Percentiles rank a stretch among this genome's conserved stretches.
phyloP scores from a whole-genome alignment of 192 early-diverging fungal species.

The Backusella westeae region DNA sequence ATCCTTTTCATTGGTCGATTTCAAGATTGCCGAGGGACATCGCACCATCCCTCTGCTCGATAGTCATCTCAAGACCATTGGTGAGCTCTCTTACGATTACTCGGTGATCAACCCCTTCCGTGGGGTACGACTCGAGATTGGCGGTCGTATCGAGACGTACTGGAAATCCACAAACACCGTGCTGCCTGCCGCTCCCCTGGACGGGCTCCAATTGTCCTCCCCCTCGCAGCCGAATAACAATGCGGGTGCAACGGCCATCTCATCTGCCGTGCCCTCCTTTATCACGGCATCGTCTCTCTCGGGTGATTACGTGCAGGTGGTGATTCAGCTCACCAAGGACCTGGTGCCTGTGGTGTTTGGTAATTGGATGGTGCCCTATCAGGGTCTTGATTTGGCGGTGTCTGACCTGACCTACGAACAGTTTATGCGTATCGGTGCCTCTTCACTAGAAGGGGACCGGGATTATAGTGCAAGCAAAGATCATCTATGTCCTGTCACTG shows the following conservation, averaged over 20 bases:
- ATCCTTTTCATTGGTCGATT: slow-evolving; percentile 51
- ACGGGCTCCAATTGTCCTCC: slow-evolving; percentile 20
- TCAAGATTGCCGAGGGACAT: slow-evolving; percentile 35
- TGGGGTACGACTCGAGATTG: slow-evolving; percentile 88
- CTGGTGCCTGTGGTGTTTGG: slow-evolving; percentile 84
- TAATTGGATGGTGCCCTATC: slow-evolving; percentile 65
- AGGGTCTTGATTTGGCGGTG: slow-evolving; percentile 49
- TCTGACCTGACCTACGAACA: slow-evolving; percentile 54
- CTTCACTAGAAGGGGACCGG: not conserved
- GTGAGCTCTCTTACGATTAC: slow-evolving; percentile 83
- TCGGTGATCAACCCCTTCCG: slow-evolving; percentile 84
- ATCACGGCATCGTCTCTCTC: slow-evolving; percentile 89
- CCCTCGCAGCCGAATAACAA: slow-evolving; percentile 14
- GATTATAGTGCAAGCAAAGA: not conserved
- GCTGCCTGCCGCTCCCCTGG: slow-evolving; percentile 11
- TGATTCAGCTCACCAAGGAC: slow-evolving; percentile 89
- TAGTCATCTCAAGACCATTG: slow-evolving; percentile 87
- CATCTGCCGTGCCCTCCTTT: slow-evolving; percentile 56
- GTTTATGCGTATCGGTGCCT: slow-evolving; percentile 27
- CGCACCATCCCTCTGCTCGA: slow-evolving; percentile 80
- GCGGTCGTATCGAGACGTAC: slow-evolving; percentile 96
- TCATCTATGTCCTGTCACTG: slow-evolving; percentile 26
- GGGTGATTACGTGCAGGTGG: slow-evolving; percentile 86
- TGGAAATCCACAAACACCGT: slow-evolving; percentile 95
- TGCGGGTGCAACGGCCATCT: slow-evolving; percentile 21